A percentile compares a stretch with the other conserved stretches of the same genome.
These are phyloP conservation scores for Rhamnella rubrinervis DNA, from an alignment of 331 rosid genomes.

Conservation along the genomic window DNA sequence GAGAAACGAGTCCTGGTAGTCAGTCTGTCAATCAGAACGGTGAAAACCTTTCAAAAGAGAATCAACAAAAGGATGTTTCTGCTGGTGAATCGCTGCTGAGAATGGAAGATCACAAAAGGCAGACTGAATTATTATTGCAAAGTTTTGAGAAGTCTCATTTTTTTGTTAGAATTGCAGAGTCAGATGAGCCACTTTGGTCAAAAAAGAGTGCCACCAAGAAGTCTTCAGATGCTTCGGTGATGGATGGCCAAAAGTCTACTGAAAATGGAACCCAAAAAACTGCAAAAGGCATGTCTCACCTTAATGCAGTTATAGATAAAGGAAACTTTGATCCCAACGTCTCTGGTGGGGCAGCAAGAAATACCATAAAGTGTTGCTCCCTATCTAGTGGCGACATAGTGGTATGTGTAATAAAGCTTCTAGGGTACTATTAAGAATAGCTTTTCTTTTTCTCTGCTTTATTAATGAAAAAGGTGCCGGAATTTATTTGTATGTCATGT, in stretches of 20 bases:
- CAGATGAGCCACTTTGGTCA: slow-evolving; percentile 77
- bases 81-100: slow-evolving; percentile 63
- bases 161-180: slow-evolving; percentile 90
- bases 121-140: slow-evolving; percentile 59
- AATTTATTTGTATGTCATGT: background rate
- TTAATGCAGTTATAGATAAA: slow-evolving; percentile 63
- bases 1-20: slow-evolving; percentile 41
- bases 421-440: slow-evolving; percentile 13
- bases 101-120: slow-evolving; percentile 66
- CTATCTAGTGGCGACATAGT: slow-evolving; percentile 92
- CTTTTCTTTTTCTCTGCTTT: background rate
- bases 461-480: background rate
- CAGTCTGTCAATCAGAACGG: slow-evolving; percentile 43
- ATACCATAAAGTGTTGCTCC: slow-evolving; percentile 68
- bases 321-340: slow-evolving; percentile 70
- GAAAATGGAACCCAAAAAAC: slow-evolving; percentile 35
- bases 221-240: slow-evolving; percentile 31
- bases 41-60: slow-evolving; percentile 36
- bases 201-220: slow-evolving; percentile 42
- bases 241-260: slow-evolving; percentile 28
- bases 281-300: slow-evolving; percentile 38
- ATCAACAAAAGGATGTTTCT: slow-evolving; percentile 39
- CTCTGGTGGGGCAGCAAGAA: slow-evolving; percentile 82
- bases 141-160: slow-evolving; percentile 83
- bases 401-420: slow-evolving; percentile 65